A percentile compares a stretch with the other conserved stretches of the same genome.
phyloP scores from a whole-genome alignment of 495 filamentous ascomycete species.

The Aspergillus hancockii region DNA sequence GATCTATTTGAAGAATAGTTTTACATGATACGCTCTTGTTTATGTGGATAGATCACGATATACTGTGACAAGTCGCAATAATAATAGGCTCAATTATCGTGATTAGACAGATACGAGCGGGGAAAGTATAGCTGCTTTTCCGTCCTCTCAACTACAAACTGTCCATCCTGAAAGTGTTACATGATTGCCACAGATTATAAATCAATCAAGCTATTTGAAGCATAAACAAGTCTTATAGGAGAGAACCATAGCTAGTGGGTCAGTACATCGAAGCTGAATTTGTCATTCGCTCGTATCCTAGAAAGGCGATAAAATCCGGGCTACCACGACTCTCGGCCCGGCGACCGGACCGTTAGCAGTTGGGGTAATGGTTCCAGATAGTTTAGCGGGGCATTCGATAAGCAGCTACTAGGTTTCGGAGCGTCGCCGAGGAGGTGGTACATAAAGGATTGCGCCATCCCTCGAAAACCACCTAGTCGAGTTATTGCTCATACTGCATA shows the following conservation, averaged over 20 bases:
- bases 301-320: neutral
- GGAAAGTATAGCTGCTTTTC: too few relatives aligned
- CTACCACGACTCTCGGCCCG: neutral
- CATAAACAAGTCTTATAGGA: too few relatives aligned
- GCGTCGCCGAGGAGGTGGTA: neutral
- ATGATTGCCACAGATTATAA: too few relatives aligned
- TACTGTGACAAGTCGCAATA: too few relatives aligned
- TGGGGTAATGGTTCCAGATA: neutral
- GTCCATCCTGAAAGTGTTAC: too few relatives aligned
- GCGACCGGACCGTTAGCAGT: neutral
- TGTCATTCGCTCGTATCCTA: neutral
- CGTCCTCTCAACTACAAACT: too few relatives aligned
- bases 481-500: neutral
- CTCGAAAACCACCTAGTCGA: neutral
- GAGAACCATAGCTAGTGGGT: neutral
- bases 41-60: too few relatives aligned
- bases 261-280: neutral
- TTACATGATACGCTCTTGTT: too few relatives aligned
- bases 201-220: too few relatives aligned
- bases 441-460: conserved; percentile 2
- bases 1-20: too few relatives aligned
- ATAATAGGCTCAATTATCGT: too few relatives aligned
- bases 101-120: too few relatives aligned
- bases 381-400: neutral
- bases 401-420: neutral